These are phyloP conservation scores for Lipomyces yamanashiensis DNA, from an alignment of 805 yeast species.

Conservation along the genomic window DNA sequence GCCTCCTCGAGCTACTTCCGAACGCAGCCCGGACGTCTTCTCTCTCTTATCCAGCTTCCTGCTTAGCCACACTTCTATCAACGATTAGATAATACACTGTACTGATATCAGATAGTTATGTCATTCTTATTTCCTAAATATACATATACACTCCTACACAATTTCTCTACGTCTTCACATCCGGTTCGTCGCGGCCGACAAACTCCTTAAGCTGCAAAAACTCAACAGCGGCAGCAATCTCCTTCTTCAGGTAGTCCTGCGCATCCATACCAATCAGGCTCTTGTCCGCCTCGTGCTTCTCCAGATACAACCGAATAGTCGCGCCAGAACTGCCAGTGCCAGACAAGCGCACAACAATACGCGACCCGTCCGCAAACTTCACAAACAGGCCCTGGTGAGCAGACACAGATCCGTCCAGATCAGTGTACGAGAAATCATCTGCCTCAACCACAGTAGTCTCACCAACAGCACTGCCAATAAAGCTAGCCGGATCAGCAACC, in stretches of 20 bases:
- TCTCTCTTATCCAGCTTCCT: not conserved
- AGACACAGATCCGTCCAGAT: conserved; percentile 90
- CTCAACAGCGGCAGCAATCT: conserved; percentile 64
- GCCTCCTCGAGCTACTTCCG: not conserved
- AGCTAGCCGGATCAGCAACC: conserved; percentile 47
- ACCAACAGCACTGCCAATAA: conserved; percentile 59
- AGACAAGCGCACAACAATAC: conserved; percentile 87
- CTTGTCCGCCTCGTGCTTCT: conserved; percentile 71
- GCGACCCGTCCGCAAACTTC: conserved; percentile 77
- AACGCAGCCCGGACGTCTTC: not conserved
- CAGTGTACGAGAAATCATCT: conserved; percentile 90
- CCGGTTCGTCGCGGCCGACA: conserved; percentile 84
- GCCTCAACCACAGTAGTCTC: conserved; percentile 69
- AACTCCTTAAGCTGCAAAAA: conserved; percentile 73
- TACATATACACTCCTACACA: not conserved
- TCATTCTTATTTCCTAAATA: no score
- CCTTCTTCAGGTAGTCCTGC: conserved; percentile 67
- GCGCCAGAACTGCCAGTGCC: conserved; percentile 99
- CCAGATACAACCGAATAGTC: conserved; percentile 89
- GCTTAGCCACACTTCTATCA: not conserved
- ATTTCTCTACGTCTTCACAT: conserved; percentile 69
- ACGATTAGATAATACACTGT: not conserved
- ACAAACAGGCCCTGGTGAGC: conserved; percentile 85
- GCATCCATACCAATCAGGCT: conserved; percentile 57
- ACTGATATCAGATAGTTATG: no score